Percentiles rank a stretch among this genome's conserved stretches.
These are phyloP conservation scores for Dendrothele bispora DNA, from an alignment of 768 basidiomycete species.

Conservation along the genomic window DNA sequence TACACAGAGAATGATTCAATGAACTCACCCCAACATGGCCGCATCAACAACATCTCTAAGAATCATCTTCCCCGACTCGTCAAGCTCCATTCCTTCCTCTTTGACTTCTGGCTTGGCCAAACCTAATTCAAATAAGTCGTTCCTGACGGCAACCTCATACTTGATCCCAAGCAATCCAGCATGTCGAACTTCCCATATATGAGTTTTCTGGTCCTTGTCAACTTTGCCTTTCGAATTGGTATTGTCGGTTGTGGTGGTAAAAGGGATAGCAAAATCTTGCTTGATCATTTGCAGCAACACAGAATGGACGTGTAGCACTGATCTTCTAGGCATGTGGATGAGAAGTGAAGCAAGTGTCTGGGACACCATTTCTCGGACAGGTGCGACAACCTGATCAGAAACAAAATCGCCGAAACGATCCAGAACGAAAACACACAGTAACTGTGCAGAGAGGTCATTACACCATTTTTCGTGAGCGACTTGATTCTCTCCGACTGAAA, in stretches of 20 bases:
- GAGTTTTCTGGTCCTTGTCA: slow-evolving; percentile 41
- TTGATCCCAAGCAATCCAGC: slow-evolving; percentile 97
- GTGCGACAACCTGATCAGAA: slow-evolving; percentile 95
- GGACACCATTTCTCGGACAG: slow-evolving; percentile 93
- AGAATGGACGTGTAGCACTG: slow-evolving; percentile 76
- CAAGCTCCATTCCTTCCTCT: slow-evolving; percentile 34
- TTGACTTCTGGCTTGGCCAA: slow-evolving; percentile 23
- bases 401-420: slow-evolving; percentile 99
- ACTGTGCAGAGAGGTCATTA: slow-evolving; percentile 81
- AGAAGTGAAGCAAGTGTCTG: slow-evolving; percentile 91
- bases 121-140: slow-evolving; percentile 62
- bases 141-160: slow-evolving; percentile 94
- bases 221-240: slow-evolving; percentile 19
- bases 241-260: slow-evolving; percentile 1
- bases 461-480: slow-evolving; percentile 83
- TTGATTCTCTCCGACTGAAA: slow-evolving; percentile 57
- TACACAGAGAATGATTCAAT: neutral
- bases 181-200: slow-evolving; percentile 97
- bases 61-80: slow-evolving; percentile 52
- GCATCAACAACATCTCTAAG: slow-evolving; percentile 86
- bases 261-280: slow-evolving; percentile 67
- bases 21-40: slow-evolving; percentile 81
- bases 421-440: slow-evolving; percentile 87
- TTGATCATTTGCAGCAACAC: slow-evolving; percentile 92
- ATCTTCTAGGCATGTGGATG: slow-evolving; percentile 82